Percentiles rank a stretch among this genome's conserved stretches.
Evolutionary conservation across 352 stramenopile genomes (phyloP).

Genomic region (Pythium rhizo-oryzae): DNA sequence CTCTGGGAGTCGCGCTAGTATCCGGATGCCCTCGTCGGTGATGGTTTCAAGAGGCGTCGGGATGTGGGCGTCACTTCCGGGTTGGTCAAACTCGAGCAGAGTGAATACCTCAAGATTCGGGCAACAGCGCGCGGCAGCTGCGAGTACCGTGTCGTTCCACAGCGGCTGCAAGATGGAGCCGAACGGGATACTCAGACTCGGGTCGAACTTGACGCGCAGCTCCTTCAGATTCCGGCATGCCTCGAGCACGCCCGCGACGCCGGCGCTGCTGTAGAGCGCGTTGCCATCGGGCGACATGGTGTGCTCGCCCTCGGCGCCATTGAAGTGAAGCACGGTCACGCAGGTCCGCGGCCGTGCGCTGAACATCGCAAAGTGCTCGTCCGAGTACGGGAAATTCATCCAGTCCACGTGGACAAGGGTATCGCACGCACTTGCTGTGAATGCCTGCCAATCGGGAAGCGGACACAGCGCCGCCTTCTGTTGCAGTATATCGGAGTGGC

Average conservation of each 20-base stretch:
- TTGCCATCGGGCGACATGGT: neutral
- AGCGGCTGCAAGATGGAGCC: constrained; percentile 10
- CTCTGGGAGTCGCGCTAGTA: constrained; percentile 10
- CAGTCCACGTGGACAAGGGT: constrained; percentile 13
- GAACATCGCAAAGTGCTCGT: constrained; percentile 20
- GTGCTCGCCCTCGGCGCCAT: constrained; percentile 17
- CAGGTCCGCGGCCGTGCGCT: neutral
- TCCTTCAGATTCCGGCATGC: constrained; percentile 15
- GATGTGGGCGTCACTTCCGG: constrained; percentile 8
- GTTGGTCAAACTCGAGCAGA: constrained; percentile 14
- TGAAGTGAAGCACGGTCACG: constrained; percentile 7
- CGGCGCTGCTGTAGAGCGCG: constrained; percentile 9
- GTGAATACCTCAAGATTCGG: constrained; percentile 5
- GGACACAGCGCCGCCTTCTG: constrained; percentile 5
- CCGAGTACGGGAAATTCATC: constrained; percentile 19
- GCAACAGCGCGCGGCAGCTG: neutral
- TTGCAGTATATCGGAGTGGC: neutral
- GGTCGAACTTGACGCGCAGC: constrained; percentile 20
- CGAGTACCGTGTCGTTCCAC: constrained; percentile 23
- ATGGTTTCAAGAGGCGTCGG: constrained; percentile 24
- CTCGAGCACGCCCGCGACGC: constrained; percentile 1
- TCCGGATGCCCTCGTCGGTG: constrained; percentile 16
- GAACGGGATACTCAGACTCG: constrained; percentile 12
- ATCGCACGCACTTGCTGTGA: neutral
- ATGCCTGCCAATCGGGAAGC: constrained; percentile 5